These are phyloP conservation scores for Peronospora tabacina DNA, from an alignment of 352 stramenopile species.

Conservation along the genomic window DNA sequence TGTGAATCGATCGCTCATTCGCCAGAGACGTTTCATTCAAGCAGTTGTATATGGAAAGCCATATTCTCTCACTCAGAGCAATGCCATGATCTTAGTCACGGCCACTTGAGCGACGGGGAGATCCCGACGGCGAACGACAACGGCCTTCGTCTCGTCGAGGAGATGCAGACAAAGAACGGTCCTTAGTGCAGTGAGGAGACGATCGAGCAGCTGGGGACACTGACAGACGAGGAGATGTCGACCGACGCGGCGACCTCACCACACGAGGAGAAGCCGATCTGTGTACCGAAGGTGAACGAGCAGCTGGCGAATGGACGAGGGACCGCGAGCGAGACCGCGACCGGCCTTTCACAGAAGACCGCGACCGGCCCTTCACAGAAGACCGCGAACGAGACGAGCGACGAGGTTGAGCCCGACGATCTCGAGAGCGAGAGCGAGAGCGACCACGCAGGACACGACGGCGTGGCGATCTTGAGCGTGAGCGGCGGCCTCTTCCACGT, in stretches of 20 bases:
- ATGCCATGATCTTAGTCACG: constrained; percentile 31
- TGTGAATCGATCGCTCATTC: neutral
- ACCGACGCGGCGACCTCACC: constrained; percentile 15
- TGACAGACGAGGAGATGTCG: constrained; percentile 23
- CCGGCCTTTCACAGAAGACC: constrained; percentile 39
- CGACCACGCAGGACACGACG: constrained; percentile 24
- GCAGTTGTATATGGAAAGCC: constrained; percentile 4
- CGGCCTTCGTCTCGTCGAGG: constrained; percentile 34
- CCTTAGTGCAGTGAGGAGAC: constrained; percentile 34
- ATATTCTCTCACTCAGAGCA: constrained; percentile 6
- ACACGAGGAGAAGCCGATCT: constrained; percentile 22
- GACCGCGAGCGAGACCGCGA: constrained; percentile 35
- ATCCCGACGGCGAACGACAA: constrained; percentile 53
- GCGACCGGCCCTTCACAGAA: constrained; percentile 39
- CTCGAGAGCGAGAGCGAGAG: constrained; percentile 50
- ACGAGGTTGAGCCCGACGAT: constrained; percentile 31
- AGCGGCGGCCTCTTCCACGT: constrained; percentile 25
- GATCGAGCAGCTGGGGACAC: constrained; percentile 40
- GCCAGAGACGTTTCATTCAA: constrained; percentile 1
- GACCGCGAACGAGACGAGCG: constrained; percentile 47
- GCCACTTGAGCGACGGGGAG: constrained; percentile 31
- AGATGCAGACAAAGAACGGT: constrained; percentile 42
- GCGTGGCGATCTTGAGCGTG: constrained; percentile 31
- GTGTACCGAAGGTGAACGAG: constrained; percentile 22
- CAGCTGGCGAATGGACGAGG: constrained; percentile 31